Evolutionary conservation across 805 yeast genomes (phyloP).

Genomic region (Metschnikowia reukaufii): DNA sequence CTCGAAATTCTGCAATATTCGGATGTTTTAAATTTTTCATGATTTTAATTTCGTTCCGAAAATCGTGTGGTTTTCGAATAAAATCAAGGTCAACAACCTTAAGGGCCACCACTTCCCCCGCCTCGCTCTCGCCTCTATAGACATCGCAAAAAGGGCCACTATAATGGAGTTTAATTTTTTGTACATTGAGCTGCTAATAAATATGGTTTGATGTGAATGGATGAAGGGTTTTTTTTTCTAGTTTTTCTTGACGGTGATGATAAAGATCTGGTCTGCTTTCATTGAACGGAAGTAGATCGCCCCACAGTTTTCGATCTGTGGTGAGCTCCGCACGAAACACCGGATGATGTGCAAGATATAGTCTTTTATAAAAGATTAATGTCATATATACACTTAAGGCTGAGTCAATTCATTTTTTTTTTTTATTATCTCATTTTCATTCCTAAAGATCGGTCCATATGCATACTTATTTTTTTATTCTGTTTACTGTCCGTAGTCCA

Average conservation of each 20-base stretch:
- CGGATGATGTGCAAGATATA: too few species aligned
- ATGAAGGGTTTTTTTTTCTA: too few species aligned
- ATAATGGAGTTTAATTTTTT: conserved; percentile 25
- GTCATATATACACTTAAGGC: too few species aligned
- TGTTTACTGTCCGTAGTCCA: too few species aligned
- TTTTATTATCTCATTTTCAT: too few species aligned
- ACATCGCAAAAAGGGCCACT: conserved; percentile 38
- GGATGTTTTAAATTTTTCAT: conserved; percentile 22
- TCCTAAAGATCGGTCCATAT: too few species aligned
- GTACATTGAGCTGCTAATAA: conserved; percentile 19
- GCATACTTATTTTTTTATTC: too few species aligned
- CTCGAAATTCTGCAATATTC: conserved; percentile 20
- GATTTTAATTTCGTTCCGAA: conserved; percentile 31
- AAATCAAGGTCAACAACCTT: conserved; percentile 42
- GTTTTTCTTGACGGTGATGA: too few species aligned
- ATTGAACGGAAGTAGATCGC: background rate
- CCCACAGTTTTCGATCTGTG: background rate
- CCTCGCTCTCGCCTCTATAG: conserved; percentile 25
- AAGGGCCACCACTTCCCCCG: conserved; percentile 25
- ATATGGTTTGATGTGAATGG: too few species aligned
- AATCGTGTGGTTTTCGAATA: conserved; percentile 36
- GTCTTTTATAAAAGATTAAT: too few species aligned
- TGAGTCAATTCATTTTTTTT: too few species aligned
- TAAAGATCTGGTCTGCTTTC: too few species aligned
- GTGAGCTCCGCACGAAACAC: background rate